A percentile compares a stretch with the other conserved stretches of the same genome.
Evolutionary conservation across 179 eudicot species (phyloP).

Genomic region (Patellifolia procumbens): DNA sequence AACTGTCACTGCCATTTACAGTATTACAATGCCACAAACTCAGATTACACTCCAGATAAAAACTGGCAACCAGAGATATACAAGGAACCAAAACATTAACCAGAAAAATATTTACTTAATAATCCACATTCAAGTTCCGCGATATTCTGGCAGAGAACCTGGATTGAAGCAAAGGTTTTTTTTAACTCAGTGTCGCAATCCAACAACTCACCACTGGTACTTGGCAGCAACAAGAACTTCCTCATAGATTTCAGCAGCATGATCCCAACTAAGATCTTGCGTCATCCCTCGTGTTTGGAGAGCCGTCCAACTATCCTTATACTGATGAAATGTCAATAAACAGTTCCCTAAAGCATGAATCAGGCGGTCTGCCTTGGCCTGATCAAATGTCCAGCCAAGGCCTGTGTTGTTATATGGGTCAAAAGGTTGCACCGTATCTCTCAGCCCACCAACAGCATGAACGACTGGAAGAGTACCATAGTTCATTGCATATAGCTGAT

Average conservation of each 20-base stretch:
- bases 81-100: not conserved
- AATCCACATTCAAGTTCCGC: conserved; percentile 1
- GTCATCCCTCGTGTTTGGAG: conserved; percentile 80
- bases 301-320: conserved; percentile 77
- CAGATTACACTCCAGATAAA: not conserved
- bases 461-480: conserved; percentile 96
- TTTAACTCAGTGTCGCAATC: not conserved
- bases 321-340: conserved; percentile 64
- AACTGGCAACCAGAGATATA: not conserved
- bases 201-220: conserved; percentile 67
- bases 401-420: conserved; percentile 79
- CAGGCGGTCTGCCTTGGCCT: conserved; percentile 59
- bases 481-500: conserved; percentile 89
- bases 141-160: not conserved
- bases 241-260: conserved; percentile 76
- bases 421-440: conserved; percentile 85
- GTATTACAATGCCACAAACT: conserved; percentile 12
- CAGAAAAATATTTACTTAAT: not conserved
- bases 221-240: conserved; percentile 89
- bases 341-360: conserved; percentile 85
- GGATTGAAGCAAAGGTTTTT: not conserved
- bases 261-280: conserved; percentile 89
- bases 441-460: conserved; percentile 91
- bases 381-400: conserved; percentile 79
- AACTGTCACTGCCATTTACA: conserved; percentile 11